Percentiles rank a stretch among this genome's conserved stretches.
Evolutionary conservation across 2,329 filamentous ascomycete genomes (phyloP).

Genomic region (Epichloe scottii): DNA sequence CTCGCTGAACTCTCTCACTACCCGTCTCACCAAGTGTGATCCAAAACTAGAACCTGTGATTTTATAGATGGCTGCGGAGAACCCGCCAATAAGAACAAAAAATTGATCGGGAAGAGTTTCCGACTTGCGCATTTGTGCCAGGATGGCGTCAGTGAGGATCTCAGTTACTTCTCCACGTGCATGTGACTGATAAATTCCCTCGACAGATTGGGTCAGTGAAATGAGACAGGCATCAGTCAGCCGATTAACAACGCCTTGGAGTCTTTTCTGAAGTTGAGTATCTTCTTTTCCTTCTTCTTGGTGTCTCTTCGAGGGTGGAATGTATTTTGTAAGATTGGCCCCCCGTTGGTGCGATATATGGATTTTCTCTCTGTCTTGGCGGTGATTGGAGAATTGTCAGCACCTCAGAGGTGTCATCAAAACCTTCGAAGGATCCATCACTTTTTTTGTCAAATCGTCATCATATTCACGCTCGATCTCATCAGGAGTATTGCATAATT

Average conservation of each 20-base stretch:
- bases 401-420: conserved; percentile 21
- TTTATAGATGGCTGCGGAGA: conserved; percentile 78
- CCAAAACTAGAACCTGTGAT: conserved; percentile 81
- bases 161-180: conserved; percentile 83
- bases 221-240: conserved; percentile 84
- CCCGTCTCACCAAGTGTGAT: conserved; percentile 67
- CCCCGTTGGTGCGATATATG: conserved; percentile 64
- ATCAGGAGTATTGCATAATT: neutral
- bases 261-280: conserved; percentile 59
- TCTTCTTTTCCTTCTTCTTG: conserved; percentile 55
- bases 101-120: conserved; percentile 77
- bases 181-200: conserved; percentile 70
- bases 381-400: conserved; percentile 10
- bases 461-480: neutral
- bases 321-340: conserved; percentile 54
- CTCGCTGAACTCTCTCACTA: conserved; percentile 63
- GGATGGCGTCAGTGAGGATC: conserved; percentile 61
- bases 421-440: conserved; percentile 27
- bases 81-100: conserved; percentile 80
- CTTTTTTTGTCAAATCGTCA: conserved; percentile 4
- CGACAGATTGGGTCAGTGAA: conserved; percentile 70
- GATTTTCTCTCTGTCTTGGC: conserved; percentile 60
- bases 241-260: conserved; percentile 83
- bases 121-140: conserved; percentile 68
- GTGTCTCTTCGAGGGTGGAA: conserved; percentile 61